Percentiles rank a stretch among this genome's conserved stretches.
Conservation (phyloP, 2,329 filamentous ascomycete species). For the Stagonosporopsis chrysanthemi region DNA sequence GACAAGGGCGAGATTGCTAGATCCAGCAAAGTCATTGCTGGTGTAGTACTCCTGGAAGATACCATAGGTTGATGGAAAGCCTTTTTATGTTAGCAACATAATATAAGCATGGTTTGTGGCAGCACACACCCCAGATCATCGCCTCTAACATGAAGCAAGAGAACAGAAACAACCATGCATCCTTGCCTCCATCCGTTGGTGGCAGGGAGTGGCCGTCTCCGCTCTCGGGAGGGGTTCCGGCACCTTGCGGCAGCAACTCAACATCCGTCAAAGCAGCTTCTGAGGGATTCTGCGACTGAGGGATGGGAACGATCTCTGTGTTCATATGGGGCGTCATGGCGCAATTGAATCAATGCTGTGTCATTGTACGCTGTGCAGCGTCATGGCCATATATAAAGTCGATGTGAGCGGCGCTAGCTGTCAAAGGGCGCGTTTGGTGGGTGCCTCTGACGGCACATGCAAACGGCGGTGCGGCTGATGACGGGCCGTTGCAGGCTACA, state of each 20-base stretch:
- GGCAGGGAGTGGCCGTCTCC: slow-evolving; percentile 32
- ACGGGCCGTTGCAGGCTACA: neutral
- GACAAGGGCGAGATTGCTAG: slow-evolving; percentile 42
- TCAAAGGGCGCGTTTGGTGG: slow-evolving; percentile 11
- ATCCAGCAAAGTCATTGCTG: slow-evolving; percentile 40
- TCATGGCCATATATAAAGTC: neutral
- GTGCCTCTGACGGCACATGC: slow-evolving; percentile 3
- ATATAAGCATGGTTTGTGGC: neutral
- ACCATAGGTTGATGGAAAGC: slow-evolving; percentile 42
- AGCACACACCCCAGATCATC: slow-evolving; percentile 51
- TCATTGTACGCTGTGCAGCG: neutral
- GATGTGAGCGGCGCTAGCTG: slow-evolving; percentile 3
- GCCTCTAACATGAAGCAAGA: slow-evolving; percentile 61
- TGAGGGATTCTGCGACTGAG: slow-evolving; percentile 23
- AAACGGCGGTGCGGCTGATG: neutral
- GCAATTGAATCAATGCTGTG: neutral
- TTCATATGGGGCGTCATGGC: slow-evolving; percentile 28
- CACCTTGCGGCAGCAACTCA: slow-evolving; percentile 24
- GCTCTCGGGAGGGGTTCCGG: slow-evolving; percentile 29
- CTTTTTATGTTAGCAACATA: slow-evolving; percentile 16
- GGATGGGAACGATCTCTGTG: slow-evolving; percentile 24
- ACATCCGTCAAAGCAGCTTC: slow-evolving; percentile 20
- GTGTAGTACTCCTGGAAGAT: slow-evolving; percentile 47
- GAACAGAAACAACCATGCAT: slow-evolving; percentile 41
- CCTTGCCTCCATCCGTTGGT: slow-evolving; percentile 40